phyloP scores from a whole-genome alignment of 2,329 filamentous ascomycete species.

The Exophiala aquamarina region DNA sequence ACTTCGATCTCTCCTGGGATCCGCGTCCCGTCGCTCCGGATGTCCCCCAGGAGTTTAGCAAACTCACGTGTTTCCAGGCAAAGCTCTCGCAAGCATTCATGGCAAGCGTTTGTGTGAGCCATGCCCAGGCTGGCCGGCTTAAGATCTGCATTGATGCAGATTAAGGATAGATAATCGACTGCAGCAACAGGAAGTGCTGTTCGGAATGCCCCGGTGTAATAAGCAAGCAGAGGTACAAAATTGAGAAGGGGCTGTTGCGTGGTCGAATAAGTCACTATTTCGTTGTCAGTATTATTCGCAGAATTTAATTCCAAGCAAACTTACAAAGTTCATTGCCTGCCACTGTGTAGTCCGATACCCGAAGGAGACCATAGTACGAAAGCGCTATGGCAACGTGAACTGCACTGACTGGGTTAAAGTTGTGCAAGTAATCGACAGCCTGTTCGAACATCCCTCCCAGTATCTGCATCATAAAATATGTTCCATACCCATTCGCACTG shows the following conservation, averaged over 20 bases:
- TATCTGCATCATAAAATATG: conserved; percentile 91
- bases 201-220: conserved; percentile 95
- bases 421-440: conserved; percentile 86
- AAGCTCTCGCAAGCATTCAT: conserved; percentile 88
- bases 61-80: conserved; percentile 97
- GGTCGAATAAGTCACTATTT: conserved; percentile 53
- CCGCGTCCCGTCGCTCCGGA: conserved; percentile 78
- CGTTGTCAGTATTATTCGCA: conserved; percentile 23
- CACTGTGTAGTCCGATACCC: conserved; percentile 77
- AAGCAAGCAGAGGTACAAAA: conserved; percentile 89
- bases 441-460: conserved; percentile 92
- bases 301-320: conserved; percentile 32
- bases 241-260: conserved; percentile 73
- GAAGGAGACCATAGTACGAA: conserved; percentile 83
- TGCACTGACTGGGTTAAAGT: conserved; percentile 87
- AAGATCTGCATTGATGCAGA: conserved; percentile 87
- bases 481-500: conserved; percentile 76
- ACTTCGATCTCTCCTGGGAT: conserved; percentile 86
- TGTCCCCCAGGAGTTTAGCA: conserved; percentile 88
- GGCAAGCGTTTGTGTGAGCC: conserved; percentile 78
- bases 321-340: conserved; percentile 68
- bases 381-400: conserved; percentile 92
- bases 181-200: conserved; percentile 85
- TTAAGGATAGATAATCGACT: conserved; percentile 87
- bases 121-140: conserved; percentile 66